Base-by-base conservation (phyloP, 805 yeast genomes). In the Suhomyces prunicola region DNA sequence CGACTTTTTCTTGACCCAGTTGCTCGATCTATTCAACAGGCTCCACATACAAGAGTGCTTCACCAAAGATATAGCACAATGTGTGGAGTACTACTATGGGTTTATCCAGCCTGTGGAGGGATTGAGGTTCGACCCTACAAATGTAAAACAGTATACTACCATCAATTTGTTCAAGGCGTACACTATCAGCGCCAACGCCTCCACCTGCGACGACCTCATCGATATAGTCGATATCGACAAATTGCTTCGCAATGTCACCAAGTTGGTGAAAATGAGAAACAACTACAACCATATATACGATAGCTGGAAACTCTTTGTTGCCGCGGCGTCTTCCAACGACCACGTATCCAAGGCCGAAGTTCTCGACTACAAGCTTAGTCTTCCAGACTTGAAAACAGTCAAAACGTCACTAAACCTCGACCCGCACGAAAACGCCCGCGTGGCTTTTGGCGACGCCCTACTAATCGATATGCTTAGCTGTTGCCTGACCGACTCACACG, bases 401-500 rank as follows among this genome's bases (percentile, higher is more conserved):
- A 74, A 75, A 52, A 48, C 56, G 1, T 48, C 50, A 5, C 59
- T 74, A 33, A 63, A 62, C 19, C 57, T 74, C n/a, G 77, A 71
- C 31, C 63, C 60, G 22, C 56, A 53, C 29, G 48, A 54, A 15
- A 51, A 53, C 7, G 53, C 41, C 9, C 22, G 46, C 15, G 45
- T 48, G 17, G 31, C 56, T 2, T 57, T 74, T 19, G 57, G 65
- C 13, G 78, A 74, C 49, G 48, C 67, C 6, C 57, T 73, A 6
- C 61, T 75, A 35, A 75, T 75, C 6, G 79, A 75, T 50, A 75
- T 75, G 80, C 58, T 75, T 9, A 68, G 77, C 40, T 70, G 77
- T 35, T 62, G 72, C 40, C 47, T 65, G 5, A 61, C 66, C 9
- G 69, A 64, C 40, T 53, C 64, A 1, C 57, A 60, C 8, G 78